Evolutionary conservation across 2,329 filamentous ascomycete species (phyloP), one percentile per base, ranked within the genome.

Genomic region (Trichocomaceae sp.): DNA sequence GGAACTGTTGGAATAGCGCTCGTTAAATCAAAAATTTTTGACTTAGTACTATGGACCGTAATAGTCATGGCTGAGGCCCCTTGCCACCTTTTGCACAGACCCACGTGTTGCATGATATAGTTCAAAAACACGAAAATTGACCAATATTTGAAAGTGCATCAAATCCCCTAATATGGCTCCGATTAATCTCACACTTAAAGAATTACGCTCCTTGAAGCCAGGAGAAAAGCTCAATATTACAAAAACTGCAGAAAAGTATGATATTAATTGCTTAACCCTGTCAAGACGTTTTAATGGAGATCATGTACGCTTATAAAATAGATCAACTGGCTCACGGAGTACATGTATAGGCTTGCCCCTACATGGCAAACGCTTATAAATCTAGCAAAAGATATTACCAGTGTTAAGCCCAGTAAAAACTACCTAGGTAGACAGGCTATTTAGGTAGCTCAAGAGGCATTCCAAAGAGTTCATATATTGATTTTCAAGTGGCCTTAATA

Each of bases 291-390:
- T 39, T 26, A 5, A 17, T 8, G 31, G 47, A 6, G 20, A 49
- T 49, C 31, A 26, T 23, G 20, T 15, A 12, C 17, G 31, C 31
- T 49, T 49, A 50, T 50, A 50, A 50, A 50, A 50, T 50, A 20
- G 35, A 42, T 50, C 0, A 50, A 50, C 31, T 20, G 42, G 12
- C 37, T 50, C 17, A 50, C 35, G 3, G 23, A 26, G 20, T n/a
- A 15, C 12, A n/a, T n/a, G n/a, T n/a, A n/a, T n/a, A 23, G 48
- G 35, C 35, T 50, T 1, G 22, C 48, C 8, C 20, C 33, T 42
- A 50, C 12, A 2, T 26, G 23, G 4, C 9, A 33, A 13, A 50
- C 41, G 47, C 17, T 42, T 0, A 20, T 5, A 2, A 50, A 50
- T 35, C 42, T 42, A 29, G 48, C 22, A 19, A 31, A 17, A 5